Conservation (phyloP, 768 basidiomycete species). For the Vararia minispora region DNA sequence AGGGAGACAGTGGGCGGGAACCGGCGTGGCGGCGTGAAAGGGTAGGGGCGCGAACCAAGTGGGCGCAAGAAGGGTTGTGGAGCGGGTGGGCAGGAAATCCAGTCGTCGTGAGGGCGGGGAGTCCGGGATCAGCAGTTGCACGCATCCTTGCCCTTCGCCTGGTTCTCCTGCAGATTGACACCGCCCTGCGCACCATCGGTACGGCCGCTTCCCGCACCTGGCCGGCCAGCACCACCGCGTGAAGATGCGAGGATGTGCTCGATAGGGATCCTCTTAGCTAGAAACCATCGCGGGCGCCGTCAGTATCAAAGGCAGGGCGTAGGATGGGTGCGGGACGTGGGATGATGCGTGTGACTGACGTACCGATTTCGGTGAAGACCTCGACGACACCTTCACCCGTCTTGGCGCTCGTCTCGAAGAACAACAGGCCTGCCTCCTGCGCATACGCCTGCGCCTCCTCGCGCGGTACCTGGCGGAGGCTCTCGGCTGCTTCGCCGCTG, state of each 20-base stretch:
- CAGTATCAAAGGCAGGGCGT: no score
- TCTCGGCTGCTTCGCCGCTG: conserved; percentile 51
- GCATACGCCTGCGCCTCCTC: conserved; percentile 98
- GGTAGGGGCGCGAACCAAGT: no score
- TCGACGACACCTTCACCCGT: conserved; percentile 77
- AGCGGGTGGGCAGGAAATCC: no score
- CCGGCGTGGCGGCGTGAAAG: no score
- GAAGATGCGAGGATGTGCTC: conserved; percentile 88
- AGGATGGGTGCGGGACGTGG: no score
- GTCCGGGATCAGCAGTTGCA: conserved; percentile 59
- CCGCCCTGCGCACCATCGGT: conserved; percentile 37
- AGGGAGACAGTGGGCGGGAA: no score
- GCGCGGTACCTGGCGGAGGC: conserved; percentile 77
- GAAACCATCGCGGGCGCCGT: background rate
- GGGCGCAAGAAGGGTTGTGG: no score
- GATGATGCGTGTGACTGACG: conserved; percentile 14
- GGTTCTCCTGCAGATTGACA: conserved; percentile 63
- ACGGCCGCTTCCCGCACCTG: conserved; percentile 44
- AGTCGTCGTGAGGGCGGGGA: background rate
- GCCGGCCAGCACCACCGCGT: conserved; percentile 52
- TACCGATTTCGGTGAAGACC: conserved; percentile 96
- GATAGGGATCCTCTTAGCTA: conserved; percentile 82
- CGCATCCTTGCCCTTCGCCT: conserved; percentile 56
- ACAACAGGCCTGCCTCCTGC: conserved; percentile 84
- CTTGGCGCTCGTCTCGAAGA: conserved; percentile 98